Evolutionary conservation across 2,329 filamentous ascomycete species (phyloP), one percentile per base, ranked within the genome.

Genomic region (Fusarium sp.): DNA sequence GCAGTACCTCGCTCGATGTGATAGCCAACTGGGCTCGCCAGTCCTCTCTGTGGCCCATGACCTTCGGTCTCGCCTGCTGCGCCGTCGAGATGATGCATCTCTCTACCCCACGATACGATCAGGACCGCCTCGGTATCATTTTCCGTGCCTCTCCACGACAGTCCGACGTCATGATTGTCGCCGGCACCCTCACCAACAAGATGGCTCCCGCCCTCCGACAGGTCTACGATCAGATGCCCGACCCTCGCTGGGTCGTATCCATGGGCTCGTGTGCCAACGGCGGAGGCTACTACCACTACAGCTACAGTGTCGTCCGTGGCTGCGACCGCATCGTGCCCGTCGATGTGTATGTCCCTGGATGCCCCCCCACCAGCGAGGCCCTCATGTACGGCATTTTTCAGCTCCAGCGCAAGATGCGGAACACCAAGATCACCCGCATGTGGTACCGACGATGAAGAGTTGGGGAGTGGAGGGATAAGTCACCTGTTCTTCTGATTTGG

Each of bases 251-350:
- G 88, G 80, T 85, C 23, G 88, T 92, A 70, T 90, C 88, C 72
- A 92, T 92, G 90, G 90, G 93, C 12, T 93, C 90, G 76, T 95
- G 93, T 80, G 93, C 93, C 65, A 95, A 95, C 81, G 93, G 93
- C 54, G 93, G 93, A 66, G 93, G 93, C 57, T 95, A 95, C 84
- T 95, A 95, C 80, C 93, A 95, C 82, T 95, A 95, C 84, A 92
- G 90, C 81, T 95, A 95, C 83, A 89, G 86, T 72, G 92, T 94
- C 43, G 89, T 91, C 46, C 87, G 92, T 60, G 92, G 92, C 7
- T 93, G 91, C 75, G 92, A 94, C 81, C 83, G 92, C 57, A 90
- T 95, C 77, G 89, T 94, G 30, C 92, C 92, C 6, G 92, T 94
- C 60, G 92, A 95, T 79, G 88, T 94, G 46, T 95, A 94, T 78